Conservation (phyloP, 352 stramenopile species). For the Pythium dissimile region DNA sequence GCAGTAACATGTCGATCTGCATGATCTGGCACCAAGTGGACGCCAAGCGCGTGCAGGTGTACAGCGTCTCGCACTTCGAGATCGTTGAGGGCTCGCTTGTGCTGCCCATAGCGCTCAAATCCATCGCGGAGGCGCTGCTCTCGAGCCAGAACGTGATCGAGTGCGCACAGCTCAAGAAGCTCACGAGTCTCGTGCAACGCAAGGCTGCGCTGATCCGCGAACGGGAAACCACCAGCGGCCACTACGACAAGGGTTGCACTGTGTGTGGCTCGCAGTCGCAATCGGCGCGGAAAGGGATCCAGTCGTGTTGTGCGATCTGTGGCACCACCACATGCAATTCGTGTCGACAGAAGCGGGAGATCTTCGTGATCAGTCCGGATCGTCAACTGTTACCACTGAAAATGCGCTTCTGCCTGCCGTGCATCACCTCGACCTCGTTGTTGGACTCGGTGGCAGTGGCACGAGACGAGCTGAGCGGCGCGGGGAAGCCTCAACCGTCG, state of each 20-base stretch:
- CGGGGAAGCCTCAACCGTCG: background rate
- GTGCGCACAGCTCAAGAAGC: constrained; percentile 54
- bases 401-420: constrained; percentile 10
- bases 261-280: constrained; percentile 1
- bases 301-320: constrained; percentile 3
- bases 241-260: background rate
- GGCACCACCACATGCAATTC: constrained; percentile 1
- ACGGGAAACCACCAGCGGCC: no score
- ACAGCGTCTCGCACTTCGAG: background rate
- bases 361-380: background rate
- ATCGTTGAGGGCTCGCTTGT: constrained; percentile 22
- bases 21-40: constrained; percentile 34
- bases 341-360: background rate
- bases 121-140: constrained; percentile 32
- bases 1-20: constrained; percentile 52
- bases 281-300: background rate
- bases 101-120: constrained; percentile 28
- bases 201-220: background rate
- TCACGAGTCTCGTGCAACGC: constrained; percentile 33
- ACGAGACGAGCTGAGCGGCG: background rate
- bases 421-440: background rate
- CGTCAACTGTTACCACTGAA: background rate
- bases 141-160: constrained; percentile 29
- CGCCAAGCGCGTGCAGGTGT: background rate
- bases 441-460: background rate